A percentile compares a stretch with the other conserved stretches of the same genome.
Evolutionary conservation across 139 green algal species (phyloP).

Genomic region (Chlorella sorokiniana): DNA sequence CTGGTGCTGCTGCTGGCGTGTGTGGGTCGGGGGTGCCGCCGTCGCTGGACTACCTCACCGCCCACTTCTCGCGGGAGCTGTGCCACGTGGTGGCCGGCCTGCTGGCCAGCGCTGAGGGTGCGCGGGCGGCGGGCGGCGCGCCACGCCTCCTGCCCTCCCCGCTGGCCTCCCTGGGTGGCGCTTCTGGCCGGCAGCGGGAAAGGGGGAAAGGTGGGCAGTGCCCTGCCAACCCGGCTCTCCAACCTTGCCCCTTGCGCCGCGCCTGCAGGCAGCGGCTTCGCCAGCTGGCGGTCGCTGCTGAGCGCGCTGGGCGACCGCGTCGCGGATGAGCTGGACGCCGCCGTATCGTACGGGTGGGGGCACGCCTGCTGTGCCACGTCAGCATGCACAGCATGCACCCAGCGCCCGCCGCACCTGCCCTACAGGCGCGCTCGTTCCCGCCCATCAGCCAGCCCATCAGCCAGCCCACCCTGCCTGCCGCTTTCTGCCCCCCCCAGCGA

Average conservation of each 20-base stretch:
- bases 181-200: too few relatives aligned
- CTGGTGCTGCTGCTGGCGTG: conserved; percentile 85
- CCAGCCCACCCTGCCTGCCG: background rate
- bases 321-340: conserved; percentile 72
- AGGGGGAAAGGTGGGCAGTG: background rate
- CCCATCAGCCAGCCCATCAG: background rate
- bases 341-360: conserved; percentile 38
- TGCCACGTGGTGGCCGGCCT: conserved; percentile 68
- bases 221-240: background rate
- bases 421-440: background rate
- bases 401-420: background rate
- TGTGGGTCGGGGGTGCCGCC: conserved; percentile 45
- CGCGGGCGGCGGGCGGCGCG: background rate
- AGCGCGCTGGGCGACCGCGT: conserved; percentile 73
- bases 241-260: background rate
- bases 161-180: too few relatives aligned
- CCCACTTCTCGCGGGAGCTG: conserved; percentile 75
- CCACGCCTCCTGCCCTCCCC: too few relatives aligned
- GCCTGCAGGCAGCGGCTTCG: conserved; percentile 34
- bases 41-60: conserved; percentile 62
- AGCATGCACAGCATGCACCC: background rate
- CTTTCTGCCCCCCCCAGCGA: conserved; percentile 32
- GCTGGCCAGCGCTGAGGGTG: conserved; percentile 41
- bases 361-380: background rate
- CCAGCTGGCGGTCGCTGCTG: conserved; percentile 59